Base-by-base conservation (phyloP, 2,329 filamentous ascomycete genomes). In the Colletotrichum tropicale region DNA sequence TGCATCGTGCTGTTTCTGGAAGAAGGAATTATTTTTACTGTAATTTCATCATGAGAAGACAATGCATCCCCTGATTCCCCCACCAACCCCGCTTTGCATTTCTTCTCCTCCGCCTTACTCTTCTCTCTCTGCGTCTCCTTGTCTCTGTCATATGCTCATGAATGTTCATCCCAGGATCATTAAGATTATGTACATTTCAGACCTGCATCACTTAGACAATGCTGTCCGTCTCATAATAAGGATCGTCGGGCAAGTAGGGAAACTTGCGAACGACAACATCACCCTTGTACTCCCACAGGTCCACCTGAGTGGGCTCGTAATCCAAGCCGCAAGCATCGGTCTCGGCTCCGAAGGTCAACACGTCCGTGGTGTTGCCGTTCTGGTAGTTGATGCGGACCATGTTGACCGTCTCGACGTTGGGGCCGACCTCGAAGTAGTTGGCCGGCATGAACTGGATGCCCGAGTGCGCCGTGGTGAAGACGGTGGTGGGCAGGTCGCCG, bases 401-500 rank as follows among this genome's bases (percentile, higher is more conserved):
- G 72, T 81, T 81, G 58, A 84, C 69, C 79, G 82, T 78, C 85
- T 76, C 70, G 8, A 73, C 66, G 43, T 73, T 74, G 8, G 64
- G 74, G 5, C 70, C 86, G 6, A 80, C 79, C 12, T 81, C 80
- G 24, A 86, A 82, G 76, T 88, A 88, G 38, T 88, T 87, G 9
- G 85, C 76, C 4, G 86, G 86, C 76, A 83, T 83, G 70, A 87
- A 81, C 56, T 83, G 79, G 52, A 88, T 78, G 15, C 83, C 83
- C 2, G 82, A 84, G 71, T 88, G 85, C 2, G 86, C 86, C 7
- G 84, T 84, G 5, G 84, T 86, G 79, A 87, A 85, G 64, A 89
- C 83, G 0, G 89, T 90, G 73, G 88, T 89, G 6, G 88, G 89
- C 5, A 90, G 78, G 77, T 89, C 88, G 13, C 74, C 74, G 3